These are phyloP conservation scores for Neurospora sp. DNA, from an alignment of 495 filamentous ascomycete species.

Conservation along the genomic window DNA sequence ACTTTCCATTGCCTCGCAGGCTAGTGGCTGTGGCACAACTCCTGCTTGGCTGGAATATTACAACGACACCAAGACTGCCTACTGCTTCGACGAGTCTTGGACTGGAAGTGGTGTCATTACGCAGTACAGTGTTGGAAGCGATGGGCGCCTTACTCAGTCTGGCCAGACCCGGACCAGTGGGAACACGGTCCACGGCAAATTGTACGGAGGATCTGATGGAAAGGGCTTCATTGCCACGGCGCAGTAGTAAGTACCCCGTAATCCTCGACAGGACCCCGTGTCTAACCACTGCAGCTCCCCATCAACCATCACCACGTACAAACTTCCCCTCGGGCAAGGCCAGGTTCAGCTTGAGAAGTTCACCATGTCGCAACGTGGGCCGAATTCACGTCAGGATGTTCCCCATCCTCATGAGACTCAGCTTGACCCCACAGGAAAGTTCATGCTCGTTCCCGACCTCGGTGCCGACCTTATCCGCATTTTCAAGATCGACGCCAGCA, in stretches of 20 bases:
- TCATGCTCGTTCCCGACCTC: constrained; percentile 58
- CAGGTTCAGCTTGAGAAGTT: constrained; percentile 42
- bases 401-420: constrained; percentile 60
- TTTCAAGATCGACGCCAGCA: constrained; percentile 40
- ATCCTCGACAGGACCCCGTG: neutral
- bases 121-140: constrained; percentile 28
- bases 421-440: constrained; percentile 57
- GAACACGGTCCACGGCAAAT: constrained; percentile 31
- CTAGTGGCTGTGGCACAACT: constrained; percentile 24
- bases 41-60: constrained; percentile 50
- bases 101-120: constrained; percentile 28
- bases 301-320: constrained; percentile 33
- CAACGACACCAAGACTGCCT: constrained; percentile 35
- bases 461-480: constrained; percentile 61
- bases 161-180: constrained; percentile 21
- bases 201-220: constrained; percentile 30
- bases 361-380: constrained; percentile 39
- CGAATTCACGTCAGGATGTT: constrained; percentile 50
- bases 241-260: constrained; percentile 31
- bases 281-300: constrained; percentile 21
- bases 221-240: constrained; percentile 34
- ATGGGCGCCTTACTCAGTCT: constrained; percentile 30
- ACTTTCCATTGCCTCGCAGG: constrained; percentile 21
- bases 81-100: constrained; percentile 50
- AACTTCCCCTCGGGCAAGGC: constrained; percentile 16